Base-by-base conservation (phyloP, 805 yeast species). In the Starmerella floricola region DNA sequence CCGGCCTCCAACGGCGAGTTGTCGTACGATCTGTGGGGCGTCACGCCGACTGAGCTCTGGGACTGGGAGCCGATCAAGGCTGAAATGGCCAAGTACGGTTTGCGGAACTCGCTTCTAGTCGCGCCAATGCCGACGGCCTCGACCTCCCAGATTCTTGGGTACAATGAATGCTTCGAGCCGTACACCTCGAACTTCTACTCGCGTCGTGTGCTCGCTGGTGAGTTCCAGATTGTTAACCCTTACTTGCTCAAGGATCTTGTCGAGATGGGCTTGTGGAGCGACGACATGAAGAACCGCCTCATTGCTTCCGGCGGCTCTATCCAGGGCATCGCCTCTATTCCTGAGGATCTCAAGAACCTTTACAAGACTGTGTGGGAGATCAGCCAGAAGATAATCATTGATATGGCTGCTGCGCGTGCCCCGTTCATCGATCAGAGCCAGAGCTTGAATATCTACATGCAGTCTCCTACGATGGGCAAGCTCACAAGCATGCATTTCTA, bases 91-190 rank as follows among this genome's bases (percentile, higher is more conserved):
- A 61, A 64, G 48, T 62, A 74, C 55, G 97, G 97, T 36, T 55
- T 88, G 32, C 69, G 96, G 57, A 88, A 88, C 66, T 88, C 96
- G 4, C 64, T 88, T 43, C 48, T 55, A 2, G 54, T 53, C 13
- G 95, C 93, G 2, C 91, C 95, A 40, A 88, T 88, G 97, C 97
- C 97, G 34, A 88, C 97, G 15, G 97, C 97, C 2, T 85, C 96
- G 1, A 88, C 97, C 2, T 88, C 97, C 3, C 96, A 86, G 66
- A 87, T 88, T 39, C 68, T 88, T 40, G 97, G 96, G 31, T 84
- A 73, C 67, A 87, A 78, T 54, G 97, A 88, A 65, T 87, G 96
- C 63, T 88, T 88, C 61, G 98, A 88, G 62, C 97, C 98, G 11
- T 76, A 78, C 60, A 87, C 98, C 6, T 85, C 95, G 17, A 88